Conservation (phyloP, 2,329 filamentous ascomycete species). For the Calonectria montana region DNA sequence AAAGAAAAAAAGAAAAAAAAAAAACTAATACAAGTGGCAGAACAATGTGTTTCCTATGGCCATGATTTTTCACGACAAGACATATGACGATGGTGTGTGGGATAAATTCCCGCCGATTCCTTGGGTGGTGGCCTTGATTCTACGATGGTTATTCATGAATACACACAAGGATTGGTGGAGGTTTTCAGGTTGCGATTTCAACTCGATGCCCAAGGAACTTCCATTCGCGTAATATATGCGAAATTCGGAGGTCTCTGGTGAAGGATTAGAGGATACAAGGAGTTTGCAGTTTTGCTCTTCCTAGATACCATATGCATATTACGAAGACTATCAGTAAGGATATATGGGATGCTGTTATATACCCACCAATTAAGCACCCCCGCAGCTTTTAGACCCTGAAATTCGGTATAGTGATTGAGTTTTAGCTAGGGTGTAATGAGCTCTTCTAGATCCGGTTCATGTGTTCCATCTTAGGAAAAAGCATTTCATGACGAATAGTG, state of each 20-base stretch:
- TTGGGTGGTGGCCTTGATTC: slow-evolving; percentile 40
- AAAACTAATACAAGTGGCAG: slow-evolving; percentile 15
- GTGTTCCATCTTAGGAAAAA: neutral
- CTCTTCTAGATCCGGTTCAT: neutral
- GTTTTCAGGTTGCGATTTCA: slow-evolving; percentile 47
- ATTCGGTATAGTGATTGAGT: neutral
- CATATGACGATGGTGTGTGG: slow-evolving; percentile 42
- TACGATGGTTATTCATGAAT: slow-evolving; percentile 49
- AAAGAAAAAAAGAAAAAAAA: too few species aligned
- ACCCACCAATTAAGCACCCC: neutral
- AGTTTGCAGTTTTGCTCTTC: too few species aligned
- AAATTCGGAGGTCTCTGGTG: neutral
- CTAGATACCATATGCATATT: too few species aligned
- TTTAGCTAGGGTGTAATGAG: neutral
- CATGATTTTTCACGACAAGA: slow-evolving; percentile 43
- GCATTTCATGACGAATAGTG: neutral
- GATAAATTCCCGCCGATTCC: slow-evolving; percentile 42
- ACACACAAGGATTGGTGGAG: slow-evolving; percentile 51
- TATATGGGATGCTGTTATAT: neutral
- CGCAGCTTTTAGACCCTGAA: neutral
- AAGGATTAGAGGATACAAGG: neutral
- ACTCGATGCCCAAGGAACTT: slow-evolving; percentile 46
- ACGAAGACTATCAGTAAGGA: neutral
- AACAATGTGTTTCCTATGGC: slow-evolving; percentile 37
- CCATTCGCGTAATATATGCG: slow-evolving; percentile 45